These are phyloP conservation scores for Beauveria australis DNA, from an alignment of 2,329 filamentous ascomycete species.

Conservation along the genomic window DNA sequence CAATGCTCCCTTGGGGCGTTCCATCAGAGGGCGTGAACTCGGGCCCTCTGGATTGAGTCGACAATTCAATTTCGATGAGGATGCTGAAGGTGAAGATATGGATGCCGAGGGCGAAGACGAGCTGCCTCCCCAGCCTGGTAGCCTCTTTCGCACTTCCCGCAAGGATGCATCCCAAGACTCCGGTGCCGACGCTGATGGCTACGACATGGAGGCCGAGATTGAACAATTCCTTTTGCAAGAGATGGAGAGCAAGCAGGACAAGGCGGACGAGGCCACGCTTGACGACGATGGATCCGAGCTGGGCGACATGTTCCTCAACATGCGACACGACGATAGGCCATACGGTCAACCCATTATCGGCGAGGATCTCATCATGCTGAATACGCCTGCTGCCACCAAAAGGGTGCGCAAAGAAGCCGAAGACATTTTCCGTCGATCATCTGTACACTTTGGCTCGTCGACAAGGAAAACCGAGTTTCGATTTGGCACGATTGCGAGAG, in stretches of 20 bases:
- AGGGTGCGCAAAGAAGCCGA: conserved; percentile 48
- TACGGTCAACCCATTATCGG: conserved; percentile 32
- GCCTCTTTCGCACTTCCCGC: conserved; percentile 24
- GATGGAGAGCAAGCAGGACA: conserved; percentile 26
- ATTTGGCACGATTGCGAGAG: conserved; percentile 64
- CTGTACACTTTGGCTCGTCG: conserved; percentile 33
- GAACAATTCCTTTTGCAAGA: conserved; percentile 26
- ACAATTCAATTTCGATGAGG: conserved; percentile 28
- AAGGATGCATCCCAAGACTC: conserved; percentile 6
- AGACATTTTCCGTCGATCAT: conserved; percentile 45
- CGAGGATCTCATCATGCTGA: conserved; percentile 46
- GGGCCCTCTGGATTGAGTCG: conserved; percentile 46
- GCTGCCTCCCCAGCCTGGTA: conserved; percentile 23
- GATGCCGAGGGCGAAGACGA: conserved; percentile 28
- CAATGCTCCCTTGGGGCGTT: conserved; percentile 40
- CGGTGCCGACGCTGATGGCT: conserved; percentile 20
- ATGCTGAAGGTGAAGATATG: conserved; percentile 21
- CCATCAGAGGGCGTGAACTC: conserved; percentile 32
- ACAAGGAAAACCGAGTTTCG: conserved; percentile 49
- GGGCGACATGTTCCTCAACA: conserved; percentile 42
- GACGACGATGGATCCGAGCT: conserved; percentile 32
- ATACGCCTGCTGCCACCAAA: conserved; percentile 45
- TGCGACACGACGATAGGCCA: conserved; percentile 33
- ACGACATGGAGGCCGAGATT: conserved; percentile 28
- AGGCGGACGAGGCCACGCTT: conserved; percentile 31